Conservation (phyloP, 768 basidiomycete species). For the Lyophyllum shimeji region DNA sequence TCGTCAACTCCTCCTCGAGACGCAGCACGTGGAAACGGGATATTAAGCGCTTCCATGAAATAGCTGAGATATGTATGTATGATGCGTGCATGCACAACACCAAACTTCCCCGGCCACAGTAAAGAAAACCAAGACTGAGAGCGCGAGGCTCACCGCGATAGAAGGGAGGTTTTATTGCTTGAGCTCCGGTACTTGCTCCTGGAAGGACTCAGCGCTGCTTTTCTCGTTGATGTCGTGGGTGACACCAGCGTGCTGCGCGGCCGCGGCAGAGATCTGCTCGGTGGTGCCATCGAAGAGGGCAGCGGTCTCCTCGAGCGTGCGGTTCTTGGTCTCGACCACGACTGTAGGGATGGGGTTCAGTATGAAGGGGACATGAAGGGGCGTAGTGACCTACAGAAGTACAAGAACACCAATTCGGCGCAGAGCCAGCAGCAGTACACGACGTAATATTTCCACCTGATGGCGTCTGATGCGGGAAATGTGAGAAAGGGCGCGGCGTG, state of each 20-base stretch:
- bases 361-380: not conserved
- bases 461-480: slow-evolving; percentile 24
- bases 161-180: not conserved
- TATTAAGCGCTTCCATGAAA: slow-evolving; percentile 6
- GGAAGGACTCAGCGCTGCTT: slow-evolving; percentile 34
- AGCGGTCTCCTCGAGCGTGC: slow-evolving; percentile 80
- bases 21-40: not conserved
- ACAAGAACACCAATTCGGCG: slow-evolving; percentile 65
- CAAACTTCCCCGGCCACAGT: not conserved
- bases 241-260: slow-evolving; percentile 22
- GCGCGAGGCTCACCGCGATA: no score
- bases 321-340: slow-evolving; percentile 70
- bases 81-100: not conserved
- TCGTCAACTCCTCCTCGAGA: slow-evolving; percentile 1
- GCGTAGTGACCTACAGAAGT: slow-evolving; percentile 42
- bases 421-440: slow-evolving; percentile 73
- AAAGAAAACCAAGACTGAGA: slow-evolving; percentile 6
- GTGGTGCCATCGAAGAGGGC: slow-evolving; percentile 71
- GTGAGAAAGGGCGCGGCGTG: slow-evolving; percentile 1
- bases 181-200: slow-evolving; percentile 25
- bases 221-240: slow-evolving; percentile 29
- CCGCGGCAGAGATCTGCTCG: slow-evolving; percentile 32
- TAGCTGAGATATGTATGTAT: slow-evolving; percentile 2
- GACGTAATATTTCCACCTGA: slow-evolving; percentile 81
- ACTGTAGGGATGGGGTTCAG: slow-evolving; percentile 23